Base-by-base conservation (phyloP, 2,329 filamentous ascomycete species). In the Falciphora oryzae region DNA sequence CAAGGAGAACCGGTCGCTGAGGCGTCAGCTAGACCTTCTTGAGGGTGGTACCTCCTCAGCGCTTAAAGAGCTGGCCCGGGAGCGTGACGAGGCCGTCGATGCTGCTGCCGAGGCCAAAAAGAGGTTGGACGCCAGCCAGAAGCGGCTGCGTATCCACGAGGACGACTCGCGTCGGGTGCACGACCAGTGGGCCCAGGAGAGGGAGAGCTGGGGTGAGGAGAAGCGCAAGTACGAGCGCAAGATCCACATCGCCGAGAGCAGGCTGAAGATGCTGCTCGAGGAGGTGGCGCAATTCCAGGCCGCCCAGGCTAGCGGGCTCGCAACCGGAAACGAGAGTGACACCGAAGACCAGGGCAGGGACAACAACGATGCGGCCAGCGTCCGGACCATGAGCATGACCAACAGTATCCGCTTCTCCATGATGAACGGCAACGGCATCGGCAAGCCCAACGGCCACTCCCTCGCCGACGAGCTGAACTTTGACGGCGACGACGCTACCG, bases 391-490 rank as follows among this genome's bases (percentile, higher is more conserved):
- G 80, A 92, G 90, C 73, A 83, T 89, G 79, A 81, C 89, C 75
- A 83, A 89, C 82, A 81, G 88, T 73, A 83, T 92, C 67, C 87
- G 92, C 35, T 91, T 89, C 72, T 96, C 93, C 2, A 78, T 89
- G 29, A 79, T 90, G 67, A 59, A 59, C 29, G 58, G 58, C 4
- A 88, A 82, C 67, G 81, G 83, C 10, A 83, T 82, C 13, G 62
- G 53, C 22, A 89, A 88, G 72, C 72, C 79, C 4, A 87, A 86
- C 70, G 90, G 89, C 1, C 77, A 92, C 66, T 96, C 90, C 67
- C 81, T 99, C 57, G 95, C 95, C 0, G 93, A 98, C 70, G 95
- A 99, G 77, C 83, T 99, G 64, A 89, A 91, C 67, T 90, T 97
- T 67, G 91, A 93, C 65, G 90, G 91, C 66, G 91, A 94, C 65